Evolutionary conservation across 2,329 filamentous ascomycete genomes (phyloP).

Genomic region (Cercospora sp.): DNA sequence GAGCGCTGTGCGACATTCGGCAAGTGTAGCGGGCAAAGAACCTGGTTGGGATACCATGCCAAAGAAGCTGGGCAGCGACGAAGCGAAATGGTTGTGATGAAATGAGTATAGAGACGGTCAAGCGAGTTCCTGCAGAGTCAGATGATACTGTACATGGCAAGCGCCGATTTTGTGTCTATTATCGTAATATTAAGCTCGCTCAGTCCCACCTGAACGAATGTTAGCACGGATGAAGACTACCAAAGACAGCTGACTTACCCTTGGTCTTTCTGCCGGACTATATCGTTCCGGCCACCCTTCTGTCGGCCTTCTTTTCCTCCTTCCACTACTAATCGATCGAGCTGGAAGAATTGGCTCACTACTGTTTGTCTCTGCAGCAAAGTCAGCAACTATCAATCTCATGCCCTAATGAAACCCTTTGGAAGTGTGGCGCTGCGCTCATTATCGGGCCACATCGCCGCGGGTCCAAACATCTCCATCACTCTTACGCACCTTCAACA

Average conservation of each 20-base stretch:
- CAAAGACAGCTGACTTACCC: constrained; percentile 56
- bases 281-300: constrained; percentile 63
- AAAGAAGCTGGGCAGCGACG: constrained; percentile 51
- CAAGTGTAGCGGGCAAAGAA: constrained; percentile 47
- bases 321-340: constrained; percentile 90
- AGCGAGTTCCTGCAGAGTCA: not conserved
- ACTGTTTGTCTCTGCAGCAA: constrained; percentile 80
- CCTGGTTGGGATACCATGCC: constrained; percentile 56
- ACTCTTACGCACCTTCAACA: constrained; percentile 72
- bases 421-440: not conserved
- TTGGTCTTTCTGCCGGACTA: constrained; percentile 74
- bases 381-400: constrained; percentile 39
- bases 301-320: constrained; percentile 78
- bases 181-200: not conserved
- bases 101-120: not conserved
- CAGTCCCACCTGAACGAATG: constrained; percentile 1
- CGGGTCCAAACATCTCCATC: not conserved
- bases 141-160: not conserved
- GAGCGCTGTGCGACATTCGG: constrained; percentile 52
- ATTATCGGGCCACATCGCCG: not conserved
- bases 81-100: constrained; percentile 42
- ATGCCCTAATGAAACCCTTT: not conserved
- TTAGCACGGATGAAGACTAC: not conserved
- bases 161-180: not conserved
- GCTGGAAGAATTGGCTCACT: constrained; percentile 90